A percentile compares a stretch with the other conserved stretches of the same genome.
phyloP scores from a whole-genome alignment of 495 filamentous ascomycete genomes.

The Penicillium coffeae region DNA sequence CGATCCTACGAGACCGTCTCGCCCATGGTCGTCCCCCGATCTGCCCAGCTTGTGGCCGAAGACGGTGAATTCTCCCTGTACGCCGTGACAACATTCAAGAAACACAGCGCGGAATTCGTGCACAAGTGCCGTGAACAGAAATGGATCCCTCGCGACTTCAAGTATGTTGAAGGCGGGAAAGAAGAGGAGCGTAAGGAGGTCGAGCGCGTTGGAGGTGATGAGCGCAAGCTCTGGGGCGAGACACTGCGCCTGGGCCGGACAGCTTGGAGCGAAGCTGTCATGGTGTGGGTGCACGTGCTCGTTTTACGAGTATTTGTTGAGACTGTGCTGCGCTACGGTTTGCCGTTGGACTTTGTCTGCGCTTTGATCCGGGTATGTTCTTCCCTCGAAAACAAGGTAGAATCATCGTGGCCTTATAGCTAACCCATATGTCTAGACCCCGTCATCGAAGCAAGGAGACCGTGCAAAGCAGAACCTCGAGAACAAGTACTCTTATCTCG shows the following conservation, averaged over 20 bases:
- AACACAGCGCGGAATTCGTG: slow-evolving; percentile 76
- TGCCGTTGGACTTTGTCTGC: slow-evolving; percentile 84
- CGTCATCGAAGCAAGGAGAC: slow-evolving; percentile 67
- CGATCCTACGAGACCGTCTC: slow-evolving; percentile 82
- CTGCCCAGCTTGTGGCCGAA: slow-evolving; percentile 66
- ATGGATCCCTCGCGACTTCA: slow-evolving; percentile 93
- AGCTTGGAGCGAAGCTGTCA: slow-evolving; percentile 88
- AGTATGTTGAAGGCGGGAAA: slow-evolving; percentile 81
- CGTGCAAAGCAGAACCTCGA: slow-evolving; percentile 81
- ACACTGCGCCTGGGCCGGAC: slow-evolving; percentile 80
- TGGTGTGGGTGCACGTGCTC: slow-evolving; percentile 91
- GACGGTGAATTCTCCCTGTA: slow-evolving; percentile 88
- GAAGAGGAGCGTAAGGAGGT: slow-evolving; percentile 85
- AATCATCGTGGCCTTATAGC: too few species aligned
- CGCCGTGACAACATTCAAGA: slow-evolving; percentile 90
- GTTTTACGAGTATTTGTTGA: slow-evolving; percentile 93
- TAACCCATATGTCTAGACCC: too few species aligned
- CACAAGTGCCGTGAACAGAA: slow-evolving; percentile 85
- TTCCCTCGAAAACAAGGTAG: too few species aligned
- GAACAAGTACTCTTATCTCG: slow-evolving; percentile 82
- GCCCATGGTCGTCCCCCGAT: slow-evolving; percentile 86
- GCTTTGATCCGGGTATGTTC: slow-evolving; percentile 74
- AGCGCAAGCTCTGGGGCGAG: slow-evolving; percentile 85
- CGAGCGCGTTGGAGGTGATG: slow-evolving; percentile 70
- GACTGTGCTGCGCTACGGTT: slow-evolving; percentile 88